phyloP scores from a whole-genome alignment of 2,329 filamentous ascomycete genomes.

The Pseudogymnoascus sp. region DNA sequence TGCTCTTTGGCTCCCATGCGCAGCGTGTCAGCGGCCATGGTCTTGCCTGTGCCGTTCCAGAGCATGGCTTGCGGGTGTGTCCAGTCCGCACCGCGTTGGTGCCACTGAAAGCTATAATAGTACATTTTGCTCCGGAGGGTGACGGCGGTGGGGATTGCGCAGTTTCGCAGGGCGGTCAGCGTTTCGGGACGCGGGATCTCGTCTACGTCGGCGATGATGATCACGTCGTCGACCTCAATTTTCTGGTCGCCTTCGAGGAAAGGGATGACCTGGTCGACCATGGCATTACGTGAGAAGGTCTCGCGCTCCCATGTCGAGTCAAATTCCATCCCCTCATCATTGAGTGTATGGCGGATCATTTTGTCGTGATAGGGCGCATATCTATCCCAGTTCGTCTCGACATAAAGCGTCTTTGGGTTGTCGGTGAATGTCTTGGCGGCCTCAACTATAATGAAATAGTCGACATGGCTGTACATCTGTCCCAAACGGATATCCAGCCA shows the following conservation, averaged over 20 bases:
- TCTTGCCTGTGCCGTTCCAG: slow-evolving; percentile 30
- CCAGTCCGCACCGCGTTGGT: slow-evolving; percentile 32
- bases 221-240: slow-evolving; percentile 32
- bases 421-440: slow-evolving; percentile 49
- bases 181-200: slow-evolving; percentile 35
- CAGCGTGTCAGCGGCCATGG: slow-evolving; percentile 35
- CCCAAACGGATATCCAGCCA: slow-evolving; percentile 56
- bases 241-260: slow-evolving; percentile 28
- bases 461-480: slow-evolving; percentile 47
- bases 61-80: slow-evolving; percentile 38
- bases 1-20: slow-evolving; percentile 27
- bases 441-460: slow-evolving; percentile 59
- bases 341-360: slow-evolving; percentile 50
- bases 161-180: slow-evolving; percentile 30
- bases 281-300: slow-evolving; percentile 45
- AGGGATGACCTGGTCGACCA: slow-evolving; percentile 44
- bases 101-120: slow-evolving; percentile 35
- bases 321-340: slow-evolving; percentile 35
- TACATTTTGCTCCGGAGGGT: slow-evolving; percentile 31
- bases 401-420: slow-evolving; percentile 43
- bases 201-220: slow-evolving; percentile 39
- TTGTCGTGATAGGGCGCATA: slow-evolving; percentile 48
- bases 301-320: slow-evolving; percentile 41
- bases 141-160: slow-evolving; percentile 28
- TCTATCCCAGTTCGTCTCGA: slow-evolving; percentile 42